These are phyloP conservation scores for Melaleuca alternifolia DNA, from an alignment of 345 rosid genomes.

Conservation along the genomic window DNA sequence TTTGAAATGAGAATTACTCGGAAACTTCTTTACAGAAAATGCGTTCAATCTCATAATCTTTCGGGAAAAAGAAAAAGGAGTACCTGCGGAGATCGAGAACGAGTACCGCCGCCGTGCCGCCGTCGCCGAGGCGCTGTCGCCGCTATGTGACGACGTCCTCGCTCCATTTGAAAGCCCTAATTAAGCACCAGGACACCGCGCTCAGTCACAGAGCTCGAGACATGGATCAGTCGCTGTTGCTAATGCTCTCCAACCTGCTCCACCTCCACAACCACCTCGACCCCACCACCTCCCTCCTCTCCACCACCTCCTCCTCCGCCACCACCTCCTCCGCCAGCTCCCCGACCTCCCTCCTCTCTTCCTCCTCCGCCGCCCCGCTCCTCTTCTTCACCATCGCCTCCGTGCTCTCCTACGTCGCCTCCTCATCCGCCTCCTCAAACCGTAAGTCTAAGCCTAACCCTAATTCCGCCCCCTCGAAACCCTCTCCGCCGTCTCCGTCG, in stretches of 20 bases:
- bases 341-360: slow-evolving; percentile 33
- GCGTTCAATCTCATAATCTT: background rate
- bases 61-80: background rate
- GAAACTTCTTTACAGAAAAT: background rate
- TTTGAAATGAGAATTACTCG: background rate
- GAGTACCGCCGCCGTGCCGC: background rate
- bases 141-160: background rate
- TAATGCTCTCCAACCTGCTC: slow-evolving; percentile 83
- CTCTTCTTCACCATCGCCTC: slow-evolving; percentile 23
- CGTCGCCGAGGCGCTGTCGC: background rate
- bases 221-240: slow-evolving; percentile 83
- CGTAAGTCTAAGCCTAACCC: slow-evolving; percentile 4
- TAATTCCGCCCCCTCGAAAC: slow-evolving; percentile 13
- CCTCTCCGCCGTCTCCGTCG: slow-evolving; percentile 36
- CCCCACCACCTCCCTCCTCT: slow-evolving; percentile 55
- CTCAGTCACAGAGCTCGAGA: background rate
- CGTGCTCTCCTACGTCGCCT: slow-evolving; percentile 24
- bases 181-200: background rate
- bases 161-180: background rate
- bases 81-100: background rate
- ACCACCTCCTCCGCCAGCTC: slow-evolving; percentile 29
- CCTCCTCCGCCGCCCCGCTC: slow-evolving; percentile 21
- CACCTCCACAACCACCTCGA: slow-evolving; percentile 88
- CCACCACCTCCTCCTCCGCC: slow-evolving; percentile 33
- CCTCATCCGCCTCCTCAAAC: slow-evolving; percentile 27